A percentile compares a stretch with the other conserved stretches of the same genome.
These are phyloP conservation scores for Eucalyptus pumila DNA, from an alignment of 345 rosid genomes.

Conservation along the genomic window DNA sequence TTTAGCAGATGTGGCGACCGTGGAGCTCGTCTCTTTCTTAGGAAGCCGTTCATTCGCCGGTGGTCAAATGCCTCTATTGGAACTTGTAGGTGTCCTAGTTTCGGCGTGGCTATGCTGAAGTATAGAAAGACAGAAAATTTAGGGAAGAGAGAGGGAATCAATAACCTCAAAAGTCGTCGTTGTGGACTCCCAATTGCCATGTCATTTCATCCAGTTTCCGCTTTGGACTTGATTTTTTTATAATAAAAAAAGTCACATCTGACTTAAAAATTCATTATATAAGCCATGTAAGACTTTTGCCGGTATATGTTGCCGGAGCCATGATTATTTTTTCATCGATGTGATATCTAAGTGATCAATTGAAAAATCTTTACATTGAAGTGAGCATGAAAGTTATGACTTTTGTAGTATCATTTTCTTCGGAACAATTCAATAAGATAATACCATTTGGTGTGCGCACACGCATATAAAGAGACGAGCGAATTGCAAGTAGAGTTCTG, in stretches of 20 bases:
- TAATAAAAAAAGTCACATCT: not conserved
- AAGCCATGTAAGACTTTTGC: not conserved
- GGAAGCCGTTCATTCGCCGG: not conserved
- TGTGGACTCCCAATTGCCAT: not conserved
- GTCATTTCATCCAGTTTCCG: not conserved
- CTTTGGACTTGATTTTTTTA: not conserved
- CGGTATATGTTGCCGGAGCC: not conserved
- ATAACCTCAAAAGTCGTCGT: not conserved
- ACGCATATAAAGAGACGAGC: too few species aligned
- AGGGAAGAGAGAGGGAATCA: not conserved
- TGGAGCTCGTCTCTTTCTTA: too few species aligned
- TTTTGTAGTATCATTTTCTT: fast-evolving
- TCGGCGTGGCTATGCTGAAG: not conserved
- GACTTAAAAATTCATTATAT: not conserved
- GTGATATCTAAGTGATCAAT: not conserved
- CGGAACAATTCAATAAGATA: fast-evolving
- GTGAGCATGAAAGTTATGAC: not conserved
- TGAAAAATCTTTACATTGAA: fast-evolving
- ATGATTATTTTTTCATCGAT: not conserved
- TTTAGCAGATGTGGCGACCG: not conserved
- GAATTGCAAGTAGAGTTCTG: too few species aligned
- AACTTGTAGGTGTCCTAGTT: not conserved
- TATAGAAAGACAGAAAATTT: not conserved
- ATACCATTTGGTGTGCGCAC: not conserved
- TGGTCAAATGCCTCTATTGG: not conserved